Conservation (phyloP, 306 rosid genomes). For the Medicago truncatula region DNA sequence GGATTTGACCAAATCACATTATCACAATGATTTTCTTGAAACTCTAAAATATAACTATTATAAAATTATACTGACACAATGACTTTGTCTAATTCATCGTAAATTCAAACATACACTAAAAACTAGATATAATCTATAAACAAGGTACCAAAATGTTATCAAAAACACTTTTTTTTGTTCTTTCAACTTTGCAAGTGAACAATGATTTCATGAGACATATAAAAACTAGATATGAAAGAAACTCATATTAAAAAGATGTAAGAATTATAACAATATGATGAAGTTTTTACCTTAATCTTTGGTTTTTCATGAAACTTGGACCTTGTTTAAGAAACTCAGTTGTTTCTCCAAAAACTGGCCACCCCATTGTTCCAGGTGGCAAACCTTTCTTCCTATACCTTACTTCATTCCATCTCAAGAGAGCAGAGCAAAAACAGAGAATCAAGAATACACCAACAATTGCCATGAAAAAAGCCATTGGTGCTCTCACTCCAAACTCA, state of each 20-base stretch:
- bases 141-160: no score
- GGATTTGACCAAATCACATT: background rate
- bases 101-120: background rate
- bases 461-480: constrained; percentile 69
- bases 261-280: background rate
- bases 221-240: constrained; percentile 1
- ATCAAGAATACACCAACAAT: constrained; percentile 49
- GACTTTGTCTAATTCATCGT: background rate
- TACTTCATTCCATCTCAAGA: constrained; percentile 85
- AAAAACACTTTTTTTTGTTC: no score
- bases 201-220: constrained; percentile 20
- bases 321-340: constrained; percentile 97
- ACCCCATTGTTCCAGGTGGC: constrained; percentile 99
- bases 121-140: constrained; percentile 23
- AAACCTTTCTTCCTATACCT: constrained; percentile 81
- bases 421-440: constrained; percentile 89
- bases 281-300: constrained; percentile 77
- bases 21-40: background rate
- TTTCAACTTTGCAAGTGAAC: constrained; percentile 34
- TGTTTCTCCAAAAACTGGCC: constrained; percentile 97
- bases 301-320: constrained; percentile 93
- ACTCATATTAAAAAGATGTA: background rate
- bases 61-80: background rate
- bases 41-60: background rate
- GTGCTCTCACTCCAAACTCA: constrained; percentile 50